These are phyloP conservation scores for Ambrosia trifida DNA, from an alignment of 129 eudicot genomes.

Conservation along the genomic window DNA sequence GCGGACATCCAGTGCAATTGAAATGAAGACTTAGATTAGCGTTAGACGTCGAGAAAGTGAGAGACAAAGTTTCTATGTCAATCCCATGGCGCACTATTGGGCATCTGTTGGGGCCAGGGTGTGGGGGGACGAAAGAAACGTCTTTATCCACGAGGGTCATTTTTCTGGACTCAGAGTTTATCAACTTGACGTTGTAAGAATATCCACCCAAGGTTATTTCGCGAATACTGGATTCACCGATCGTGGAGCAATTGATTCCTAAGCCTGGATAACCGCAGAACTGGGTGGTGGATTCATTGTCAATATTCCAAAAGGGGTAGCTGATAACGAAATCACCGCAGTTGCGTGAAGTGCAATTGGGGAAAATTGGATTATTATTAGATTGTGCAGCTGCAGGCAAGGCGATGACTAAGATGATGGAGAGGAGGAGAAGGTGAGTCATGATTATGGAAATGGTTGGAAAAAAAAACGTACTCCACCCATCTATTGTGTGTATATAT, in stretches of 20 bases:
- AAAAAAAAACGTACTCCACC: not conserved
- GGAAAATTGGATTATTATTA: not conserved
- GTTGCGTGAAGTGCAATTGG: not conserved
- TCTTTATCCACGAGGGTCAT: conserved; percentile 21
- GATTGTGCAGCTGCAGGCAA: not conserved
- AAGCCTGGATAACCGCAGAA: conserved; percentile 37
- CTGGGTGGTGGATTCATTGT: not conserved
- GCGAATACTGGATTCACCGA: not conserved
- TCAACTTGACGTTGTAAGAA: not conserved
- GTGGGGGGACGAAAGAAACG: not conserved
- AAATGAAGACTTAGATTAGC: conserved; percentile 31
- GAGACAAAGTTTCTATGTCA: not conserved
- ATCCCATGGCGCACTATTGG: conserved; percentile 29
- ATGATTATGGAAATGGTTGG: conserved; percentile 20
- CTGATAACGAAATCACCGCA: not conserved
- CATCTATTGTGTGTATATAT: not conserved
- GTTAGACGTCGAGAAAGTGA: not conserved
- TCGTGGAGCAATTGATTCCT: conserved; percentile 29
- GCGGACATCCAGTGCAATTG: conserved; percentile 16
- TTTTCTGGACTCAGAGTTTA: not conserved
- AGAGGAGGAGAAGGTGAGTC: not conserved
- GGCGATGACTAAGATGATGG: not conserved
- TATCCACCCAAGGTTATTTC: not conserved
- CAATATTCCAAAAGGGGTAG: conserved; percentile 33
- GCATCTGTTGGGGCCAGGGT: too few species aligned